Percentiles rank a stretch among this genome's conserved stretches.
phyloP scores from a whole-genome alignment of 345 rosid genomes.

The Boechera retrofracta region DNA sequence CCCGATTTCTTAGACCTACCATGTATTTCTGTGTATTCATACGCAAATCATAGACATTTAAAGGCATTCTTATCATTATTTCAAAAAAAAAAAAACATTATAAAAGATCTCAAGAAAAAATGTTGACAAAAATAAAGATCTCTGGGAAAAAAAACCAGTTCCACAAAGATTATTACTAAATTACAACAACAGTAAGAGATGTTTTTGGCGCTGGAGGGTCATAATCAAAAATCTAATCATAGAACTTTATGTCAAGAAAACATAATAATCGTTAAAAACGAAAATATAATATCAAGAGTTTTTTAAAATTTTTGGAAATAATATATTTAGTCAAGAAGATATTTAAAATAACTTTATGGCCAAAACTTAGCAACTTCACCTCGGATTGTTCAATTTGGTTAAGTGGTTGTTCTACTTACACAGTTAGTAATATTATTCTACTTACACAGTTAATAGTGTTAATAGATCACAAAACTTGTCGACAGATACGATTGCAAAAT shows the following conservation, averaged over 20 bases:
- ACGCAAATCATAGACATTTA: conserved; percentile 5
- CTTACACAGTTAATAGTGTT: no score
- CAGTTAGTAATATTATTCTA: no score
- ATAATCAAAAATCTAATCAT: conserved; percentile 32
- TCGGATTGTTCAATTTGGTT: no score
- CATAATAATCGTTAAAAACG: conserved; percentile 7
- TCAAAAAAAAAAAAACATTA: not conserved
- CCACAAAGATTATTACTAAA: conserved; percentile 5
- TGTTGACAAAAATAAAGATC: not conserved
- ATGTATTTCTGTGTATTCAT: conserved; percentile 17
- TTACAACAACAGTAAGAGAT: conserved; percentile 24
- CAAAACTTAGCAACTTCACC: no score
- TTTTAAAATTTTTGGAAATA: conserved; percentile 17
- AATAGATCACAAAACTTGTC: no score
- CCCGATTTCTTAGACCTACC: conserved; percentile 27
- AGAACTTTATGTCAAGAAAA: conserved; percentile 21
- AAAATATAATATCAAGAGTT: not conserved
- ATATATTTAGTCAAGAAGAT: conserved; percentile 13
- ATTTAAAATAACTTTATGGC: no score
- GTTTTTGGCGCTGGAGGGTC: conserved; percentile 37
- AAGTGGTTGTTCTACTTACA: no score
- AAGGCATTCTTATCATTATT: conserved; percentile 16
- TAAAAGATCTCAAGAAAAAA: not conserved
- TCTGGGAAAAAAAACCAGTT: not conserved
- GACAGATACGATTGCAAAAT: no score